These are phyloP conservation scores for Penicillium cosmopolitanum DNA, from an alignment of 495 filamentous ascomycete species.

Conservation along the genomic window DNA sequence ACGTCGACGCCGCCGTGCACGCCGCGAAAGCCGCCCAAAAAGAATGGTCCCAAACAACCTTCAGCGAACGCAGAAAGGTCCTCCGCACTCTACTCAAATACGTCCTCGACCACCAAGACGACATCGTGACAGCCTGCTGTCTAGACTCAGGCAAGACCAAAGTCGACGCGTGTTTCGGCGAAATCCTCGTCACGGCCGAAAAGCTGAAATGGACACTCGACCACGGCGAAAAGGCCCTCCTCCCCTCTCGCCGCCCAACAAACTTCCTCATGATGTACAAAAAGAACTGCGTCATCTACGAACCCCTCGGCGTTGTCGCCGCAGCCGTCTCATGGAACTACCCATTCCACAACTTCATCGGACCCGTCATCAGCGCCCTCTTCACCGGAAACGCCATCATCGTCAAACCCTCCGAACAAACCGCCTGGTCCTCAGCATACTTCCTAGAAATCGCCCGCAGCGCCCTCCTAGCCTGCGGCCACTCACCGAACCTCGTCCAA, in stretches of 20 bases:
- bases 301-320: slow-evolving; percentile 89
- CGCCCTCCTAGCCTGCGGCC: slow-evolving; percentile 80
- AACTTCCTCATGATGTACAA: slow-evolving; percentile 97
- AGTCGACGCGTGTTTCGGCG: slow-evolving; percentile 89
- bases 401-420: slow-evolving; percentile 91
- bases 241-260: slow-evolving; percentile 69
- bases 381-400: slow-evolving; percentile 93
- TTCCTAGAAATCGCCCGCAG: slow-evolving; percentile 77
- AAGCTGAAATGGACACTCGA: slow-evolving; percentile 94
- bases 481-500: slow-evolving; percentile 83
- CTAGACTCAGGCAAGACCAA: slow-evolving; percentile 97
- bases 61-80: slow-evolving; percentile 76
- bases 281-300: slow-evolving; percentile 85
- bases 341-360: slow-evolving; percentile 92
- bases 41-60: slow-evolving; percentile 80
- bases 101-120: slow-evolving; percentile 86
- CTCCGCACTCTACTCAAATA: slow-evolving; percentile 78
- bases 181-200: slow-evolving; percentile 90
- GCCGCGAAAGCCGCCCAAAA: slow-evolving; percentile 74
- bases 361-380: slow-evolving; percentile 85
- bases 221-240: slow-evolving; percentile 84
- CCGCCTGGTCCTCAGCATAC: slow-evolving; percentile 84
- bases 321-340: slow-evolving; percentile 98
- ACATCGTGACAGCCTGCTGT: slow-evolving; percentile 83
- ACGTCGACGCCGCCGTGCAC: slow-evolving; percentile 79